A percentile compares a stretch with the other conserved stretches of the same genome.
Evolutionary conservation across 1,284 basidiomycete species (phyloP).

Genomic region (Afroboletus lepidellus): DNA sequence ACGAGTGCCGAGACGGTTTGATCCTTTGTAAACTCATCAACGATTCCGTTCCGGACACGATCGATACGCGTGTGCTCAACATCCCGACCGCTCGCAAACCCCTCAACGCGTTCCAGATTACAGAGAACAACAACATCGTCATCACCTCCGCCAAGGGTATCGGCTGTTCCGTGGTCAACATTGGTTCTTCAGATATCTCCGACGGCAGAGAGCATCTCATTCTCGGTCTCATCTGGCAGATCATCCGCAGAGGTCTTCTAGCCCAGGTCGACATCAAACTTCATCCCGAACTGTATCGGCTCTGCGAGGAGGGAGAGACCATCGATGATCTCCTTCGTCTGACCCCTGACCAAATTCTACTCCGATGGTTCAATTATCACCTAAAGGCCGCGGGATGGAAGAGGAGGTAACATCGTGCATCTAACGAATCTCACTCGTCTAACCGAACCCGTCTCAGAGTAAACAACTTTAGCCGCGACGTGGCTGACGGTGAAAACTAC

Average conservation of each 20-base stretch:
- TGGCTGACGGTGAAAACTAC: slow-evolving; percentile 96
- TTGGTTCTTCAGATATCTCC: slow-evolving; percentile 89
- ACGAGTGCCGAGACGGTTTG: slow-evolving; percentile 93
- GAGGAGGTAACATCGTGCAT: slow-evolving; percentile 53
- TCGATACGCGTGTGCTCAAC: slow-evolving; percentile 97
- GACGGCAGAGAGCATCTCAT: slow-evolving; percentile 97
- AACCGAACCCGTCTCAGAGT: slow-evolving; percentile 53
- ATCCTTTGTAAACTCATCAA: slow-evolving; percentile 99
- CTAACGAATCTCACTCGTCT: neutral
- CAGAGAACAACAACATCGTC: slow-evolving; percentile 99
- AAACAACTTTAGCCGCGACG: slow-evolving; percentile 96
- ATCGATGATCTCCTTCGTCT: slow-evolving; percentile 92
- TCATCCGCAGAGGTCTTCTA: slow-evolving; percentile 92
- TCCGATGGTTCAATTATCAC: slow-evolving; percentile 99
- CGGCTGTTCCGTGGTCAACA: slow-evolving; percentile 98
- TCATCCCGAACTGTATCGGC: slow-evolving; percentile 93
- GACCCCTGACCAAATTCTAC: slow-evolving; percentile 94
- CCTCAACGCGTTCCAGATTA: slow-evolving; percentile 96
- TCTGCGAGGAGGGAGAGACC: slow-evolving; percentile 96
- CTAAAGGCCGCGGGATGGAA: slow-evolving; percentile 94
- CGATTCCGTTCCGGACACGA: slow-evolving; percentile 98
- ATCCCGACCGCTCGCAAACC: slow-evolving; percentile 75
- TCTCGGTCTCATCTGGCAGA: slow-evolving; percentile 98
- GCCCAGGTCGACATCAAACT: slow-evolving; percentile 97
- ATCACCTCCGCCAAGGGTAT: slow-evolving; percentile 98